phyloP scores from a whole-genome alignment of 805 yeast genomes.

The Yueomyces sp. region DNA sequence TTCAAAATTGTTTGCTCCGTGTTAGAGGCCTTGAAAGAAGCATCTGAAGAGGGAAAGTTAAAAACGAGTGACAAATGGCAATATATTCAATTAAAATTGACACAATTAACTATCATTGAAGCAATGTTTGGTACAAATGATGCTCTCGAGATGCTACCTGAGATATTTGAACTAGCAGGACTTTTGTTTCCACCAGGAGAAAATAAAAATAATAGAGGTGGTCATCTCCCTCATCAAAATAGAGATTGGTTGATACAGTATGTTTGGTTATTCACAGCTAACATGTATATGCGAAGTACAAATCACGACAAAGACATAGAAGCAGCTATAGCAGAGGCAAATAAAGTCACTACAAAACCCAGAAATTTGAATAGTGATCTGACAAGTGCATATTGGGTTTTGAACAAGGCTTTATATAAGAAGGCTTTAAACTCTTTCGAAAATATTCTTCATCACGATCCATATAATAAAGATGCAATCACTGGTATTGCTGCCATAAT shows the following conservation, averaged over 20 bases:
- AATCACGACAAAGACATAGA: constrained; percentile 47
- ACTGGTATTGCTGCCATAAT: constrained; percentile 42
- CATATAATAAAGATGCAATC: constrained; percentile 37
- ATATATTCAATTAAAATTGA: constrained; percentile 55
- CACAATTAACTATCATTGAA: constrained; percentile 61
- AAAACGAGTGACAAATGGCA: constrained; percentile 27
- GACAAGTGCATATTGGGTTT: constrained; percentile 20
- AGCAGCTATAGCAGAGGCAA: constrained; percentile 64
- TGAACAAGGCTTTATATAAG: constrained; percentile 27
- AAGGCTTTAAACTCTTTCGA: constrained; percentile 54
- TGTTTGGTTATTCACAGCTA: constrained; percentile 66
- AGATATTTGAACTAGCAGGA: constrained; percentile 46
- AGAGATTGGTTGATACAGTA: constrained; percentile 36
- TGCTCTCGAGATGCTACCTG: constrained; percentile 53
- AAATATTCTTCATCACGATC: constrained; percentile 37
- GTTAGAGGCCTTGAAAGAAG: constrained; percentile 30
- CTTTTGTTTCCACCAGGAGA: constrained; percentile 26
- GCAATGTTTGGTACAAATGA: constrained; percentile 42
- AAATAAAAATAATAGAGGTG: constrained; percentile 2
- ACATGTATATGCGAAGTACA: constrained; percentile 37
- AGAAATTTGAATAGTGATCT: constrained; percentile 9
- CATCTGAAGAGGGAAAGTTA: constrained; percentile 6
- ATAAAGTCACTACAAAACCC: constrained; percentile 34
- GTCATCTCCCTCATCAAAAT: constrained; percentile 8
- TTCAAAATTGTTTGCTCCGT: constrained; percentile 44